Percentiles rank a stretch among this genome's conserved stretches.
Conservation (phyloP, 371 early-diverging fungal species). For the Lichtheimia hyalospora region DNA sequence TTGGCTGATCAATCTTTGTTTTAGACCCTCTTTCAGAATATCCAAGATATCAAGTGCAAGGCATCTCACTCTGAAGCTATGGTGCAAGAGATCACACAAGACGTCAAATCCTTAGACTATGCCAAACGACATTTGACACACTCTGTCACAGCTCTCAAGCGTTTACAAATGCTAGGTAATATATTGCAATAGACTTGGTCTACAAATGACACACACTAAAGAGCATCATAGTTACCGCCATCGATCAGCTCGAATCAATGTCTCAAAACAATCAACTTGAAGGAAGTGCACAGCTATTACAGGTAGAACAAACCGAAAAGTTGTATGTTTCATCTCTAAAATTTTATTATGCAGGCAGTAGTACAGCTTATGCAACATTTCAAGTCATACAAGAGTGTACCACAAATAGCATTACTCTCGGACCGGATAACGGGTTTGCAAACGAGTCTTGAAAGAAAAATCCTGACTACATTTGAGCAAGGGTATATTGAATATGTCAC, state of each 20-base stretch:
- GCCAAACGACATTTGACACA: constrained; percentile 88
- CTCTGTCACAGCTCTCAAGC: constrained; percentile 79
- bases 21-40: constrained; percentile 75
- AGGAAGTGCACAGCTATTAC: constrained; percentile 79
- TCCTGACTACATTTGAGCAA: constrained; percentile 76
- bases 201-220: constrained; percentile 79
- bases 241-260: constrained; percentile 75
- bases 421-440: constrained; percentile 66
- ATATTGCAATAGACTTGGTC: constrained; percentile 22
- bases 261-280: constrained; percentile 69
- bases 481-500: constrained; percentile 31
- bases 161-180: constrained; percentile 86
- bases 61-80: constrained; percentile 83
- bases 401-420: constrained; percentile 71
- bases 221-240: constrained; percentile 60
- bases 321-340: neutral
- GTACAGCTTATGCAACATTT: constrained; percentile 79
- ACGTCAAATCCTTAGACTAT: constrained; percentile 91
- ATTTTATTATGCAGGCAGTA: constrained; percentile 58
- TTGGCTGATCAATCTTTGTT: neutral
- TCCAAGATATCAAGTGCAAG: constrained; percentile 82
- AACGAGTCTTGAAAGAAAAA: constrained; percentile 64
- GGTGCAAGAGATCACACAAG: constrained; percentile 93
- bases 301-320: constrained; percentile 37
- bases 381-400: constrained; percentile 70